These are phyloP conservation scores for Leccinellum luteum DNA, from an alignment of 768 basidiomycete species.

Conservation along the genomic window DNA sequence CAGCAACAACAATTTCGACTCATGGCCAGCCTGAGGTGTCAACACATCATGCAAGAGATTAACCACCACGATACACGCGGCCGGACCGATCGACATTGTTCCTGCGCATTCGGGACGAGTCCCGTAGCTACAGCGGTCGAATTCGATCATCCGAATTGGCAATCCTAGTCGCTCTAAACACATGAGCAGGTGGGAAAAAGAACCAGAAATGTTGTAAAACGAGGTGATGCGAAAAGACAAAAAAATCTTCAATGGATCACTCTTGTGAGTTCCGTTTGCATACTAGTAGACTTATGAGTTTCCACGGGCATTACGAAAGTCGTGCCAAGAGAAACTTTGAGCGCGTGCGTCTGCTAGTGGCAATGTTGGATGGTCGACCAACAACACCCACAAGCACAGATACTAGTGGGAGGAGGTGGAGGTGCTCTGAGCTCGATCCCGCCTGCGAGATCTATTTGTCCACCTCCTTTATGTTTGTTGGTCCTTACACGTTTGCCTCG, in stretches of 20 bases:
- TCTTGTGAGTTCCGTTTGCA: not conserved
- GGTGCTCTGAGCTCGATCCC: constrained; percentile 55
- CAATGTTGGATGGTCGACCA: not conserved
- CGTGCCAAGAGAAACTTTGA: not conserved
- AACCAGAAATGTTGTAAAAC: not conserved
- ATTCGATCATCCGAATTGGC: constrained; percentile 6
- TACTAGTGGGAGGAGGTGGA: constrained; percentile 7
- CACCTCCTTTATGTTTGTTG: constrained; percentile 38
- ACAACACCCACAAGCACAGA: not conserved
- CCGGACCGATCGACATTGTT: constrained; percentile 11
- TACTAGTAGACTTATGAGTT: not conserved
- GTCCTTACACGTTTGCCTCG: constrained; percentile 42
- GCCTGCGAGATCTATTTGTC: constrained; percentile 72
- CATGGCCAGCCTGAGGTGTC: not conserved
- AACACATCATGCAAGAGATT: constrained; percentile 17
- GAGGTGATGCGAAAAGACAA: not conserved
- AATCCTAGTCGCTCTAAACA: not conserved
- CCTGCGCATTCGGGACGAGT: constrained; percentile 7
- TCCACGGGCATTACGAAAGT: not conserved
- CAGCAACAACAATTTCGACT: not conserved
- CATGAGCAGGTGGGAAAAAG: not conserved
- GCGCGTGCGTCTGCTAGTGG: not conserved
- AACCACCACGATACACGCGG: constrained; percentile 28
- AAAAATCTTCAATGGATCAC: not conserved
- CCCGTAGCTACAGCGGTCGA: constrained; percentile 3